Evolutionary conservation across 441 rosid species (phyloP), one percentile per base, ranked within the genome.

Genomic region (Bocquillonia castaneifolia): DNA sequence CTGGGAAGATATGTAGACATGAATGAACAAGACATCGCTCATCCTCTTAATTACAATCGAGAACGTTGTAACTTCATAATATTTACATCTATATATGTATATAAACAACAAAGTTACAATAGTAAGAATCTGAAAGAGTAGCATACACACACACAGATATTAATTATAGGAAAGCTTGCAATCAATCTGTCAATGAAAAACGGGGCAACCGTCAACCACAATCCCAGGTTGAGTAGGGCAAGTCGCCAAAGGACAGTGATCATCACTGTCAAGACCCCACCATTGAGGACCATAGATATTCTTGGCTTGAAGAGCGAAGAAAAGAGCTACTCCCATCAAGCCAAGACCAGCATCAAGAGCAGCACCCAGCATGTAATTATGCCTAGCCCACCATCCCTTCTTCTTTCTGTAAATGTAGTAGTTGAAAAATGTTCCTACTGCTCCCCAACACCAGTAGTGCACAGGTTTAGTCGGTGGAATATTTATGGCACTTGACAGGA

Each of bases 371-470:
- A 92, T 80, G 71, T 90, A 88, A 60, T 74, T 92, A 61, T 90
- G 86, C 64, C 89, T 83, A 1, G 85, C 93, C 98, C 98, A 90
- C 96, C 98, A 90, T 40, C 37, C 69, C 74, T 84, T 90, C 72
- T 61, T 80, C 80, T 53, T 81, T 20, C 72, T 88, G 77, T 83
- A 89, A n/a, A 89, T 74, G 44, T 82, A 87, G 71, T 73, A 79
- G 72, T 89, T 87, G 84, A 91, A 91, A 71, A 87, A 48, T 39
- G 84, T 45, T 22, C 96, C 97, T 15, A 91, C 91, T 4, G 56
- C 54, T 72, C 80, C 81, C 98, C 94, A 93, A 12, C 83, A 76
- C 71, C 80, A 64, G 66, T 67, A 86, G 76, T 87, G 85, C 68
- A 91, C 89, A 8, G 97, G 71, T 74, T 64, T 83, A n/a, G 96